Evolutionary conservation across 2,329 filamentous ascomycete genomes (phyloP), one percentile per base, ranked within the genome.

Genomic region (Fusarium sp.): DNA sequence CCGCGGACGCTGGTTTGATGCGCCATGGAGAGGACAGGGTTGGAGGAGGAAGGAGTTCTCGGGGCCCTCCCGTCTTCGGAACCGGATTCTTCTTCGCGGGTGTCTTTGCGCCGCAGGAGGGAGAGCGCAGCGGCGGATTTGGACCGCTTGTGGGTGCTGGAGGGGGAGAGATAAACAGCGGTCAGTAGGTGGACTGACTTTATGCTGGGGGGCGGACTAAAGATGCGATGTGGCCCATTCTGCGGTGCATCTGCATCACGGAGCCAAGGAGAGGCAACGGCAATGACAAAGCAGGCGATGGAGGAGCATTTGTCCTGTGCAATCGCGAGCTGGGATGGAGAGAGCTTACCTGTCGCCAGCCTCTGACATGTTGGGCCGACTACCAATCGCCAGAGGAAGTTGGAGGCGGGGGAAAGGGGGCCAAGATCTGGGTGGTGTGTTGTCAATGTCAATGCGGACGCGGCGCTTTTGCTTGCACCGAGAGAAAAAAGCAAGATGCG

Each of bases 61-160:
- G 49, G 77, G 60, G 78, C 79, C 69, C 81, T 82, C 68, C 82
- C 82, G 77, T 86, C 84, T 74, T 86, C 83, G 58, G 79, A 80
- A 68, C 85, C 83, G 64, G 86, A 86, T 73, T 87, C 85, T 75
- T 86, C 83, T 72, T 82, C 81, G 68, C 81, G 80, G 68, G 78
- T 79, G 58, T 85, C 83, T 73, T 81, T 85, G 68, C 85, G 83
- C 66, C 86, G 81, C 76, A 89, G 78, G 75, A 89, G 76, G 76
- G 86, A 81, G 70, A 88, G 77, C 50, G 85, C 82, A 55, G 81
- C 81, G 40, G 83, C 73, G 56, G 83, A 87, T 76, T 84, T 89
- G 61, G 86, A 85, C 66, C 83, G 85, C 79, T 83, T 86, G 74
- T 87, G 86, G 64, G 58, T 69, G 69, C 72, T 75, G 60, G 36